Base-by-base conservation (phyloP, 352 stramenopile genomes). In the Pythium phragmiticola region DNA sequence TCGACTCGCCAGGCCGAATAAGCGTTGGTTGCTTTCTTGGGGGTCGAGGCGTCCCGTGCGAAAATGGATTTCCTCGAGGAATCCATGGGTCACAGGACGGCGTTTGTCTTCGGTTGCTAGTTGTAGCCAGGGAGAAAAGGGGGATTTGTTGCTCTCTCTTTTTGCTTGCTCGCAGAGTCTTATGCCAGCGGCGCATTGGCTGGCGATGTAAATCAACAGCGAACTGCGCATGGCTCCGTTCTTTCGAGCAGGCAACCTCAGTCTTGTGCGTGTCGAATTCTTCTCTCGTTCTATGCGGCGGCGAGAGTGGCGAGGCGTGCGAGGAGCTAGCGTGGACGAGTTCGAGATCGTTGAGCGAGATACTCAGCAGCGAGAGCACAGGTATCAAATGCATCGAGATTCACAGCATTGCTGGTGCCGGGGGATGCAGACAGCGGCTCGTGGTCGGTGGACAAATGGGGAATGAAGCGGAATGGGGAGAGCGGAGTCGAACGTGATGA, bases 401-500 rank as follows among this genome's bases (percentile, higher is more conserved):
- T 42, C 37, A 30, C 37, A 16, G 14, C 14, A 9, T 42, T 6
- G 14, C 14, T 17, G 2, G 14, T 7, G 9, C 37, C 37, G 7
- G 37, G 3, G 34, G 36, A 49, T 60, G 8, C 26, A 39, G 34
- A 39, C 7, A 39, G 34, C 34, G 48, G 14, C 41, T 47, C 30
- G 47, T 42, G 28, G n/a, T 1, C 7, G 19, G 45, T n/a, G 30
- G 19, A 53, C n/a, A 16, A 23, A 23, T 55, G 59, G 53, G 45
- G 19, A 21, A 12, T 14, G 3, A 12, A 4, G 47, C 37, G 37
- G 17, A 13, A 2, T 2, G 30, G 42, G 57, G 11, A n/a, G 33
- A 52, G 36, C 7, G 11, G 33, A 21, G 49, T 72, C 72, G 82
- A 75, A 89, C 45, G 74, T 91, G 82, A 91, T 74, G 82, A 89